Conservation (phyloP, 2,329 filamentous ascomycete genomes). For the Colletotrichum nymphaeae region DNA sequence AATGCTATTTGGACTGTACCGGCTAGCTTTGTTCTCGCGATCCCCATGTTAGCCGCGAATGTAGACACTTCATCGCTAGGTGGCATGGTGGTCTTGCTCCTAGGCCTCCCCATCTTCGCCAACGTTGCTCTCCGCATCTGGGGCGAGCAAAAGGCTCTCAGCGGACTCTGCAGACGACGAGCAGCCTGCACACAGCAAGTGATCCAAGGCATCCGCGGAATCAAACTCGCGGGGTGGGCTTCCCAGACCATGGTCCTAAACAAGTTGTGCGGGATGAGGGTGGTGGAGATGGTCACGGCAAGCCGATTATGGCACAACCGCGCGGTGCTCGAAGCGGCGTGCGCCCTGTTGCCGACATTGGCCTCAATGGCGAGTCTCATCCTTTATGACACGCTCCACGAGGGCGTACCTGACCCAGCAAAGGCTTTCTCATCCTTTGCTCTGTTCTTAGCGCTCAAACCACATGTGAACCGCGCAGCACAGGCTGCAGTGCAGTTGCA, state of each 20-base stretch:
- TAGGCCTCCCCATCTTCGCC: not conserved
- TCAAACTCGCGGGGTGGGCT: slow-evolving; percentile 3
- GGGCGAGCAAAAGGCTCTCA: slow-evolving; percentile 4
- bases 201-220: not conserved
- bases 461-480: not conserved
- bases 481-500: slow-evolving; percentile 5
- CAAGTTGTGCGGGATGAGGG: not conserved
- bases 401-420: not conserved
- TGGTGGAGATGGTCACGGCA: not conserved
- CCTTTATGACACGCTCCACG: not conserved
- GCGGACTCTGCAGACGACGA: not conserved
- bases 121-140: not conserved
- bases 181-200: not conserved
- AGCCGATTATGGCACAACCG: not conserved
- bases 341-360: not conserved
- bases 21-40: not conserved
- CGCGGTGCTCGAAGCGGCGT: not conserved
- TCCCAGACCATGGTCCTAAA: not conserved
- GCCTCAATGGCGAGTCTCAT: not conserved
- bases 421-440: slow-evolving; percentile 2
- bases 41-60: not conserved
- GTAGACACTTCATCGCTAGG: not conserved
- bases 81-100: not conserved
- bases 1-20: slow-evolving; percentile 3
- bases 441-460: slow-evolving; percentile 8